phyloP scores from a whole-genome alignment of 345 rosid genomes.

The Eucalyptus regnans region DNA sequence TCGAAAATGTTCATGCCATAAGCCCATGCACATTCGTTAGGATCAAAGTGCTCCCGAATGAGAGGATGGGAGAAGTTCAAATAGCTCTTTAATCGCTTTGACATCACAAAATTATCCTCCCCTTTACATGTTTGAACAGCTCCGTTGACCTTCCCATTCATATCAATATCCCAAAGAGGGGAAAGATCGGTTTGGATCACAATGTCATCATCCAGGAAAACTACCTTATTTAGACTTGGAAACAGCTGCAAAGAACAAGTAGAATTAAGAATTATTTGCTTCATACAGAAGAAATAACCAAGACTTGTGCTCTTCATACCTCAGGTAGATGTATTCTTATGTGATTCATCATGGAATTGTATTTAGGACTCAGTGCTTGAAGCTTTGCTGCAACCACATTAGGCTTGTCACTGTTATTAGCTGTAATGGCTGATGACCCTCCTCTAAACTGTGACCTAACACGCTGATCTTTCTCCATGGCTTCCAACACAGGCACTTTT shows the following conservation, averaged over 20 bases:
- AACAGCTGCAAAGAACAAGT: constrained; percentile 42
- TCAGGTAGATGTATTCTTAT: constrained; percentile 89
- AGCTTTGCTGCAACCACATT: constrained; percentile 72
- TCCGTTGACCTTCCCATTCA: constrained; percentile 90
- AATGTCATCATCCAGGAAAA: constrained; percentile 88
- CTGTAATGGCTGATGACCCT: constrained; percentile 81
- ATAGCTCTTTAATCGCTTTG: constrained; percentile 77
- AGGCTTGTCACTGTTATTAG: constrained; percentile 64
- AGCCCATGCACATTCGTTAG: constrained; percentile 94
- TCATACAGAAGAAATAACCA: not conserved
- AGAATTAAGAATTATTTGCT: not conserved
- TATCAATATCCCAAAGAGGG: constrained; percentile 84
- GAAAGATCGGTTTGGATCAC: constrained; percentile 91
- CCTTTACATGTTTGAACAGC: constrained; percentile 92
- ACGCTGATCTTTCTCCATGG: constrained; percentile 91
- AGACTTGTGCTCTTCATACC: constrained; percentile 23
- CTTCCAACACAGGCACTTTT: constrained; percentile 89
- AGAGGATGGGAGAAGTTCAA: constrained; percentile 85
- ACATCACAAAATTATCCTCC: constrained; percentile 73
- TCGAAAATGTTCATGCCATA: constrained; percentile 96
- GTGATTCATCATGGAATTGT: constrained; percentile 91
- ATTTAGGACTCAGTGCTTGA: constrained; percentile 93
- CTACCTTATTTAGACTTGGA: constrained; percentile 80
- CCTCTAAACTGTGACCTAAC: constrained; percentile 90
- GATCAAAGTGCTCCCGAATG: constrained; percentile 50